phyloP scores from a whole-genome alignment of 306 rosid species.

The Aeschynomene evenia region DNA sequence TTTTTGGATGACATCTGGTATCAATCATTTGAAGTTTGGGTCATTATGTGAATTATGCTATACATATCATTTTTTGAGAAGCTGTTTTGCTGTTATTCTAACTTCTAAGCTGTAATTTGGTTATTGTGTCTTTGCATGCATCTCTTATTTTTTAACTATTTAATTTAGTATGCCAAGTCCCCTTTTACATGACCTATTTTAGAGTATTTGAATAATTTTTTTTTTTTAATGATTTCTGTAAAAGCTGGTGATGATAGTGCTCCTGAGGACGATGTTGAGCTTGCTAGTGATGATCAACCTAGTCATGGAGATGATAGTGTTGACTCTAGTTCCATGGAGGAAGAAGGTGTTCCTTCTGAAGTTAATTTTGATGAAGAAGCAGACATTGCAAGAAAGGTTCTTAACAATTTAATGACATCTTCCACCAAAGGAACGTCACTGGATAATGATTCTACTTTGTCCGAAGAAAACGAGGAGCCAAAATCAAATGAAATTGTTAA shows the following conservation, averaged over 20 bases:
- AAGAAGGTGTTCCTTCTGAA: conserved; percentile 41
- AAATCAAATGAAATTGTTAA: conserved; percentile 34
- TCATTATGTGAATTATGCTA: background rate
- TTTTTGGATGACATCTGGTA: background rate
- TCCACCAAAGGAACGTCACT: conserved; percentile 46
- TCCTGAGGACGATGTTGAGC: conserved; percentile 46
- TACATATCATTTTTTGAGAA: conserved; percentile 12
- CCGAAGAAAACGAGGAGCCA: conserved; percentile 39
- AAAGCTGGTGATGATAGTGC: conserved; percentile 47
- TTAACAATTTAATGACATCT: conserved; percentile 57
- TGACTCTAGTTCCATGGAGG: conserved; percentile 36
- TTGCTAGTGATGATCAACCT: conserved; percentile 24
- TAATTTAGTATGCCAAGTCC: conserved; percentile 7
- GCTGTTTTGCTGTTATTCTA: conserved; percentile 4
- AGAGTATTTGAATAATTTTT: conserved; percentile 20
- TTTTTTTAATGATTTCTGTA: conserved; percentile 22
- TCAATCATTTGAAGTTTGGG: background rate
- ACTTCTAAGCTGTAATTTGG: background rate
- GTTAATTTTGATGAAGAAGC: conserved; percentile 82
- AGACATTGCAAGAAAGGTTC: conserved; percentile 78
- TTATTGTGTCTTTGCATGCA: background rate
- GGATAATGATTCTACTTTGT: conserved; percentile 37
- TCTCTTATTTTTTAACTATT: conserved; percentile 4
- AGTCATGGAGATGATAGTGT: conserved; percentile 43
- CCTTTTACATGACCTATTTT: background rate